These are phyloP conservation scores for Salvia splendens DNA, from an alignment of 257 asterid species.

Conservation along the genomic window DNA sequence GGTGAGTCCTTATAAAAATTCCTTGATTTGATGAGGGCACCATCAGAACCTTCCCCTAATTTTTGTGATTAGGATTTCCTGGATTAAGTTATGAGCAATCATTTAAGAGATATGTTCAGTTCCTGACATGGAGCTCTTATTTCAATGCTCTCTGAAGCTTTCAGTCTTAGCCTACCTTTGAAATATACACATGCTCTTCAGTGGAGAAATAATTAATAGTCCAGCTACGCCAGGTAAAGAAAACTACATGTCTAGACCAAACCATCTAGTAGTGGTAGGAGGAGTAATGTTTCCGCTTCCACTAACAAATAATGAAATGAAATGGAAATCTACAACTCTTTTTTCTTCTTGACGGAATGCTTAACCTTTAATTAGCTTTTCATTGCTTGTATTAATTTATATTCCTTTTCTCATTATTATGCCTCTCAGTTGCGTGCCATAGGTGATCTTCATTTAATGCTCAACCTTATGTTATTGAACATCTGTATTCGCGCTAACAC, in stretches of 20 bases:
- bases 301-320: too few species aligned
- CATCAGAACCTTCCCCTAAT: not conserved
- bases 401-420: not conserved
- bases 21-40: not conserved
- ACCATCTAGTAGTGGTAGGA: too few species aligned
- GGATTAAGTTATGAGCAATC: constrained; percentile 1
- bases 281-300: too few species aligned
- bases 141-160: constrained; percentile 3
- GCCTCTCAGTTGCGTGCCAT: not conserved
- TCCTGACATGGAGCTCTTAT: constrained; percentile 4
- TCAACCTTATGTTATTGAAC: constrained; percentile 4
- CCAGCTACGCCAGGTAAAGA: not conserved
- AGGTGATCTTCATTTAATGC: not conserved
- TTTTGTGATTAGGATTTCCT: not conserved
- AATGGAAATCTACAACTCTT: too few species aligned
- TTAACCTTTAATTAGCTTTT: not conserved
- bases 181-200: not conserved
- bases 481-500: constrained; percentile 22
- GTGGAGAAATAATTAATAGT: constrained; percentile 3
- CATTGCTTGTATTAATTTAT: constrained; percentile 10
- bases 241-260: too few species aligned
- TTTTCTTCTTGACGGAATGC: not conserved
- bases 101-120: constrained; percentile 9
- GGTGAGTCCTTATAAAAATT: not conserved
- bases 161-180: not conserved